Evolutionary conservation across 2,329 filamentous ascomycete genomes (phyloP), one percentile per base, ranked within the genome.

Genomic region (Ceratocystis papillata): DNA sequence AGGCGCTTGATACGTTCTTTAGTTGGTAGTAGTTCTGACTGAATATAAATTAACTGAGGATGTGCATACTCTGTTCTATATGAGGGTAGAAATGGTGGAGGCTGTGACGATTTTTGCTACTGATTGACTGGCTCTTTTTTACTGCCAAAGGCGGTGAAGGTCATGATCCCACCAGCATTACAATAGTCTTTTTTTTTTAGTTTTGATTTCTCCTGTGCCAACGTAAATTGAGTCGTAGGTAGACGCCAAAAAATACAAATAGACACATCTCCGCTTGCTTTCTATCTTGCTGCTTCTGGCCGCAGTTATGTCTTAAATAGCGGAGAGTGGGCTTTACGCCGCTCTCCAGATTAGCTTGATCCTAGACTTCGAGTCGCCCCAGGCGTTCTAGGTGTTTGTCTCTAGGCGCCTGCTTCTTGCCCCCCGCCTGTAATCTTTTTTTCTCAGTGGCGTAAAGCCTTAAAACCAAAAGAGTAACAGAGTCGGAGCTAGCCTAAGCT

Each of bases 341-440:
- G 30, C 30, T 30, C 5, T 30, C 30, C 6, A 30, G 30, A 7
- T 12, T 37, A 12, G 37, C 37, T 10, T 12, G 37, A 37, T 37
- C 33, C 33, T 37, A 37, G 7, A 37, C 33, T 37, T 10, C 1
- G 33, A 10, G 6, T 37, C 37, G 10, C 37, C 10, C 37, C 1
- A 37, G 33, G 33, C 7, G 33, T 1, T 37, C 33, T 37, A 15
- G 15, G n/a, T 25, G 20, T 25, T 25, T 12, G 33, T 8, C 33
- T 37, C 33, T 1, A 10, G 37, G 37, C 20, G 22, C 22, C 12
- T 12, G 17, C 15, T 30, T 57, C 3, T 30, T 17, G 17, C 22
- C 25, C 53, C 28, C 28, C 53, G 28, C 28, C 53, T 33, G 53
- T 57, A 57, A 57, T 17, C 5, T 57, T 57, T 30, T 57, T 57